Evolutionary conservation across 306 rosid genomes (phyloP).

Genomic region (Glycine soja): DNA sequence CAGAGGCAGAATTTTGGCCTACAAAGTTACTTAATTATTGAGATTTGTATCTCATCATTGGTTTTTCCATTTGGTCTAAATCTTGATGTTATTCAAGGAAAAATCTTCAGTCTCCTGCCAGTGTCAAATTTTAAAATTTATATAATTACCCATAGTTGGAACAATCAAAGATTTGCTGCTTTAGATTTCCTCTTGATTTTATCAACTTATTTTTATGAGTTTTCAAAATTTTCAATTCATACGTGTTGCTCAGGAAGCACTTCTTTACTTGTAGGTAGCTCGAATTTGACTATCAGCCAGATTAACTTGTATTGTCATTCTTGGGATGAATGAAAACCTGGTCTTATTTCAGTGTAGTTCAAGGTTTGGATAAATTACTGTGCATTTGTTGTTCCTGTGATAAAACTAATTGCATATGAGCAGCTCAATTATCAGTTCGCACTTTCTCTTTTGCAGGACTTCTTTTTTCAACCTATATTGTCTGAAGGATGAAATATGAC

Average conservation of each 20-base stretch:
- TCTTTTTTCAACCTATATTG: conserved; percentile 34
- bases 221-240: conserved; percentile 22
- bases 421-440: conserved; percentile 47
- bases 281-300: conserved; percentile 37
- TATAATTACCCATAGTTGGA: not conserved
- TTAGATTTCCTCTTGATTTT: conserved; percentile 1
- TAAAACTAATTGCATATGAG: conserved; percentile 39
- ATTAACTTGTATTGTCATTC: conserved; percentile 31
- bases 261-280: conserved; percentile 51
- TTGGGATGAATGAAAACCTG: conserved; percentile 42
- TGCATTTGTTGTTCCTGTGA: conserved; percentile 33
- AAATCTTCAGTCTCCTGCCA: not conserved
- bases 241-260: conserved; percentile 36
- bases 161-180: not conserved
- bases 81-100: too few species aligned
- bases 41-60: not conserved
- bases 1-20: conserved; percentile 5
- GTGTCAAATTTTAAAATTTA: conserved; percentile 11
- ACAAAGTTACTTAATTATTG: conserved; percentile 14
- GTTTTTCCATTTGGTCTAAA: not conserved
- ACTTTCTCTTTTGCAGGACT: conserved; percentile 61
- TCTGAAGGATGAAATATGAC: conserved; percentile 48
- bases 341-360: conserved; percentile 31
- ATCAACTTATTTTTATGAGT: not conserved
- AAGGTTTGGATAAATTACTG: conserved; percentile 46